Evolutionary conservation across 140 eudicot species (phyloP), one percentile per base, ranked within the genome.

Genomic region (Stevia rebaudiana): DNA sequence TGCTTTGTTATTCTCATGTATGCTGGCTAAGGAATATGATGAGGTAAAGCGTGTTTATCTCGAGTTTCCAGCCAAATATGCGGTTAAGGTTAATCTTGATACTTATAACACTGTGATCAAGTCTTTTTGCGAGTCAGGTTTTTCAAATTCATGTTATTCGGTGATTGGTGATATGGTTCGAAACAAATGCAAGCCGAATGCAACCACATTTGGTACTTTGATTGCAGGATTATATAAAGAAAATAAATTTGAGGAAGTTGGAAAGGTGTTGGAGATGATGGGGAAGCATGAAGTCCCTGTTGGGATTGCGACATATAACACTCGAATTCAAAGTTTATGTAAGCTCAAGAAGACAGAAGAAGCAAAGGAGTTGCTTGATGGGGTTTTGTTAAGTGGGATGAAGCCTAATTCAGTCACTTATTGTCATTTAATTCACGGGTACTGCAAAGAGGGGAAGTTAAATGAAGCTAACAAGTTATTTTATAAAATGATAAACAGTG

Each of bases 211-310:
- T 61, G 81, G 81, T 7, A 13, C 43, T 11, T 68, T 79, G 84
- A 82, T 92, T 54, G 86, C 83, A 0, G 98, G 98, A 70, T 92
- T 92, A 63, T 88, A 92, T 41, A 76, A 43, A 66, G 99, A 92
- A 79, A 86, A 81, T 68, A 88, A 81, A 70, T 76, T 74, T 53
- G 84, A 78, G 10, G 99, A 92, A 28, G 96, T 88, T 18, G 94
- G 89, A 62, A 88, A 75, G 61, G 90, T 85, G 52, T 66, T 88
- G 80, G 75, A 79, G 30, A 51, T 88, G 86, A 92, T 92, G 99
- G 69, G 59, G 49, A 75, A 73, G 19, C 74, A 75, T 52, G 67
- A 65, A 6, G 74, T 83, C 57, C 40, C 15, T 8, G 56, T 75
- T 2, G 88, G 86, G 71, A 63, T 85, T 46, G 75, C 80, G 44